Evolutionary conservation across 2,329 filamentous ascomycete species (phyloP).

Genomic region (Fusarium miscanthi): DNA sequence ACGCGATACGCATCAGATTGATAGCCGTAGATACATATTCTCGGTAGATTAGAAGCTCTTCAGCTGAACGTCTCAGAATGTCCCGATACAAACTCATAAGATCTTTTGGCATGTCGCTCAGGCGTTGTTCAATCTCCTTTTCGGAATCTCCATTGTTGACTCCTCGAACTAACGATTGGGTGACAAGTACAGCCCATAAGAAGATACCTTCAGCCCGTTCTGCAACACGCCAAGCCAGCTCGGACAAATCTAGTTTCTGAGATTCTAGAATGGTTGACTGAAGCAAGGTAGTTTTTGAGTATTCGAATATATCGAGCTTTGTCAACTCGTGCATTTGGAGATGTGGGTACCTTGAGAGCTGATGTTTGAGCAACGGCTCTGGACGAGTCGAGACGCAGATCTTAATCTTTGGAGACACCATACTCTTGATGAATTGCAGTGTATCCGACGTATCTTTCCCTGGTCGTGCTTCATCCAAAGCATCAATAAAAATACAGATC

Average conservation of each 20-base stretch:
- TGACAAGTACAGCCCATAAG: conserved; percentile 3
- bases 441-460: not conserved
- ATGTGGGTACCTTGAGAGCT: not conserved
- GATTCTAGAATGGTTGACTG: not conserved
- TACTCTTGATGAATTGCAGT: not conserved
- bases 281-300: not conserved
- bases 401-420: not conserved
- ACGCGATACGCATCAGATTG: not conserved
- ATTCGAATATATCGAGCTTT: not conserved
- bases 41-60: not conserved
- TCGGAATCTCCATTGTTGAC: not conserved
- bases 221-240: not conserved
- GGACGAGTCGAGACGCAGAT: conserved; percentile 6
- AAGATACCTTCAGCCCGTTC: not conserved
- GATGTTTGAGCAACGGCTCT: not conserved
- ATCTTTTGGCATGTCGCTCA: not conserved
- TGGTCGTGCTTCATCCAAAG: not conserved
- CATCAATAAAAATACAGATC: not conserved
- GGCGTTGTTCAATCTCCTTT: not conserved
- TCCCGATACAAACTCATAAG: not conserved
- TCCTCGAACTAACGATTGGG: not conserved
- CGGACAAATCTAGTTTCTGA: fast-evolving
- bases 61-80: not conserved
- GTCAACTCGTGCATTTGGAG: conserved; percentile 4
- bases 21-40: not conserved